phyloP scores from a whole-genome alignment of 306 rosid genomes.

The Trifolium fragiferum region DNA sequence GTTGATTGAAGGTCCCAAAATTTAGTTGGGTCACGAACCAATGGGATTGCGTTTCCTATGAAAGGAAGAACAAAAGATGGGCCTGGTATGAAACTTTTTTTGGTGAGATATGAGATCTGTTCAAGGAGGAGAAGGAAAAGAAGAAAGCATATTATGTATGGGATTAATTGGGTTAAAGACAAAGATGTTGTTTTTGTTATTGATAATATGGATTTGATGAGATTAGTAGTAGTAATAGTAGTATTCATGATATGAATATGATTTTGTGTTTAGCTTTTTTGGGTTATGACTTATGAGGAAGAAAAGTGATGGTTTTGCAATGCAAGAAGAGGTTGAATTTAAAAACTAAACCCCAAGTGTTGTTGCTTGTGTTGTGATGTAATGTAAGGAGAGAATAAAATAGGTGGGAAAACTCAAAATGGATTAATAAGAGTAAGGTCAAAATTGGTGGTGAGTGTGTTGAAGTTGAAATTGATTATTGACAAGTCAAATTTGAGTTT shows the following conservation, averaged over 20 bases:
- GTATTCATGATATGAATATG: background rate
- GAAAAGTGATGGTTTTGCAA: background rate
- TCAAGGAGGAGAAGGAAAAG: slow-evolving; percentile 57
- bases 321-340: background rate
- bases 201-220: background rate
- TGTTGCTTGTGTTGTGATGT: slow-evolving; percentile 10
- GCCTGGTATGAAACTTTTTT: slow-evolving; percentile 65
- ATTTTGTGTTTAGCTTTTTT: background rate
- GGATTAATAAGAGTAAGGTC: background rate
- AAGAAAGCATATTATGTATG: slow-evolving; percentile 49
- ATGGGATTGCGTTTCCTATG: slow-evolving; percentile 70
- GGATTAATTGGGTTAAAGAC: slow-evolving; percentile 34
- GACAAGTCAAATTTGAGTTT: background rate
- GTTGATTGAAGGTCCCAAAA: slow-evolving; percentile 82
- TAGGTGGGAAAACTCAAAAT: slow-evolving; percentile 38
- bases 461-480: background rate
- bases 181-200: background rate
- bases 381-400: slow-evolving; percentile 12
- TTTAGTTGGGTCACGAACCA: slow-evolving; percentile 62
- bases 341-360: background rate
- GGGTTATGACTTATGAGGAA: too few relatives aligned
- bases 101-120: slow-evolving; percentile 68
- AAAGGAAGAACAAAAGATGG: slow-evolving; percentile 68
- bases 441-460: background rate
- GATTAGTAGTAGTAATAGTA: background rate